These are phyloP conservation scores for Withania somnifera DNA, from an alignment of 305 asterid species.

Conservation along the genomic window DNA sequence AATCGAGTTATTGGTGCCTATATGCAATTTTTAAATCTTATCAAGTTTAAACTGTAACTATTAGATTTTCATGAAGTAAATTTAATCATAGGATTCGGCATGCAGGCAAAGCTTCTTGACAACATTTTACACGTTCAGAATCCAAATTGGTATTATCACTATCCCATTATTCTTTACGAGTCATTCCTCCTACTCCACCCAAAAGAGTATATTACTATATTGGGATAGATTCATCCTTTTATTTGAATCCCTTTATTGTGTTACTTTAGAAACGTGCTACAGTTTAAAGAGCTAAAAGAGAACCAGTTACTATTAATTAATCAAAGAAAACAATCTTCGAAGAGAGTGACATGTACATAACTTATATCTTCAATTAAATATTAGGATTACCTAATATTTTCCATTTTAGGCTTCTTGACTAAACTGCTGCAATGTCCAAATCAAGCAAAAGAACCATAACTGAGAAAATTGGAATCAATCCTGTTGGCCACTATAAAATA, in stretches of 20 bases:
- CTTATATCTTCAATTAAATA: background rate
- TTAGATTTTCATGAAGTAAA: background rate
- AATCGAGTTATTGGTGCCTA: background rate
- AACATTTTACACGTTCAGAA: background rate
- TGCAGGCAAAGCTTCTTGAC: background rate
- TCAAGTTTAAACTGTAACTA: background rate
- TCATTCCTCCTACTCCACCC: background rate
- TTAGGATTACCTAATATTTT: background rate
- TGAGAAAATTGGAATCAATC: background rate
- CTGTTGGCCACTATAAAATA: conserved; percentile 1
- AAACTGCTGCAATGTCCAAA: background rate
- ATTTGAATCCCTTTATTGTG: background rate
- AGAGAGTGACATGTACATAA: background rate
- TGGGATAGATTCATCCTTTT: background rate
- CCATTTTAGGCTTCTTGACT: background rate
- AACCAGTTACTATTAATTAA: background rate
- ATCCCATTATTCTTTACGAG: background rate
- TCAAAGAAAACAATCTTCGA: background rate
- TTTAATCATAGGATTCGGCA: background rate
- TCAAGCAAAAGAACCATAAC: background rate
- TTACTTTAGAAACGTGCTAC: too few species aligned
- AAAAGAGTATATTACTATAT: background rate
- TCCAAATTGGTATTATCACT: too few species aligned
- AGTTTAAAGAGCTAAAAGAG: background rate
- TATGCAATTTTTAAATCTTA: background rate